Evolutionary conservation across 2,329 filamentous ascomycete genomes (phyloP).

Genomic region (Fusarium ramigenum): DNA sequence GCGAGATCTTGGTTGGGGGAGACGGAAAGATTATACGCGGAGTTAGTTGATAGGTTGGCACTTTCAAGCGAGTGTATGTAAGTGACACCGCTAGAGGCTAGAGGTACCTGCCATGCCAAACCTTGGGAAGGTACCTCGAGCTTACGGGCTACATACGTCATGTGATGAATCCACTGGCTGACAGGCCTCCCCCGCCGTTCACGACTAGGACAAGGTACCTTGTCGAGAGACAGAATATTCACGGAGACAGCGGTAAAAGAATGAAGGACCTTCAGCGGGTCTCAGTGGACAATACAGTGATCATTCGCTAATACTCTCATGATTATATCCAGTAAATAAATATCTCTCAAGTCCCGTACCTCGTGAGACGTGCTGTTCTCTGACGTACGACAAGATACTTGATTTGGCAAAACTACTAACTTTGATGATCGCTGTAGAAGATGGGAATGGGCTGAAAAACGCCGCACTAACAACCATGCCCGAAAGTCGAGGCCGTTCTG

Average conservation of each 20-base stretch:
- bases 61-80: slow-evolving; percentile 27
- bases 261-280: slow-evolving; percentile 9
- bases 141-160: slow-evolving; percentile 32
- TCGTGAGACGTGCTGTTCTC: neutral
- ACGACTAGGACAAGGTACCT: neutral
- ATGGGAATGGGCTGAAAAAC: neutral
- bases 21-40: slow-evolving; percentile 34
- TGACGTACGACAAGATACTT: neutral
- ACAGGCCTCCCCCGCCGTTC: slow-evolving; percentile 17
- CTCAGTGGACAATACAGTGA: neutral
- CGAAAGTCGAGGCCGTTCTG: neutral
- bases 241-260: neutral
- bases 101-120: neutral
- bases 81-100: slow-evolving; percentile 34
- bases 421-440: neutral
- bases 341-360: neutral
- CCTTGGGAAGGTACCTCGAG: neutral
- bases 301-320: neutral
- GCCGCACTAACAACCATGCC: neutral
- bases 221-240: neutral
- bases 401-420: neutral
- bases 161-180: slow-evolving; percentile 38
- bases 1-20: slow-evolving; percentile 20
- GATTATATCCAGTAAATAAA: neutral
- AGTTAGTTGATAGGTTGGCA: slow-evolving; percentile 35